Base-by-base conservation (phyloP, 2,329 filamentous ascomycete species). In the Calonectria multiphialidica region DNA sequence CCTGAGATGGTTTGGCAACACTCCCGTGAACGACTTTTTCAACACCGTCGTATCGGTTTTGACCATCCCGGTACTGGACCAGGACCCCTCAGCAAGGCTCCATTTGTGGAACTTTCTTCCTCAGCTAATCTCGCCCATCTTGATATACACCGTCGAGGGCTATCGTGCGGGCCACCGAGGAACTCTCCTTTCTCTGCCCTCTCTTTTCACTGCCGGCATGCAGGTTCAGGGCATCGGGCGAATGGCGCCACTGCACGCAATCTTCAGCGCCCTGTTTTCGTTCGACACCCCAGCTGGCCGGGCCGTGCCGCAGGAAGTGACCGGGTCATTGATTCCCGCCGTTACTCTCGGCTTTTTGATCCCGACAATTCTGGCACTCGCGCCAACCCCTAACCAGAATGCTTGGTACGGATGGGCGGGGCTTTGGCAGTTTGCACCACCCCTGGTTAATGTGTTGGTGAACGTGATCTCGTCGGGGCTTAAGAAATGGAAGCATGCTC, bases 101-200 rank as follows among this genome's bases (percentile, higher is more conserved):
- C 53, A 59, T 59, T 15, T 59, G 5, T 59, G 53, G 53, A 59
- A 59, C 53, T 59, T 59, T 25, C 15, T 59, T 13, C 53, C 53
- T 10, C 53, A 59, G 33, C 53, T 59, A 6, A 59, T 59, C 13
- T 40, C 53, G 8, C 53, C 53, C 8, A 37, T 59, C 1, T 3
- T 59, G 21, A 4, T 59, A 4, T 59, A 25, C 35, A 59, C 53
- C 3, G 5, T 59, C 16, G 53, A 59, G 23, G 53, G 53, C 6
- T 25, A 59, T 12, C 53, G 53, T 8, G 53, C 8, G 6, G 53
- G 53, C 12, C 18, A 59, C 33, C 13, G n/a, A 7, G 53, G n/a
- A 18, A 59, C 12, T n/a, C 35, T 40, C 9, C 53, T 59, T 25
- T 40, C 53, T 5, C 53, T 59, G 15, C 53, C 53, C 8, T 25